Evolutionary conservation across 2,329 filamentous ascomycete species (phyloP), one percentile per base, ranked within the genome.

Genomic region (Nothopassalora personata): DNA sequence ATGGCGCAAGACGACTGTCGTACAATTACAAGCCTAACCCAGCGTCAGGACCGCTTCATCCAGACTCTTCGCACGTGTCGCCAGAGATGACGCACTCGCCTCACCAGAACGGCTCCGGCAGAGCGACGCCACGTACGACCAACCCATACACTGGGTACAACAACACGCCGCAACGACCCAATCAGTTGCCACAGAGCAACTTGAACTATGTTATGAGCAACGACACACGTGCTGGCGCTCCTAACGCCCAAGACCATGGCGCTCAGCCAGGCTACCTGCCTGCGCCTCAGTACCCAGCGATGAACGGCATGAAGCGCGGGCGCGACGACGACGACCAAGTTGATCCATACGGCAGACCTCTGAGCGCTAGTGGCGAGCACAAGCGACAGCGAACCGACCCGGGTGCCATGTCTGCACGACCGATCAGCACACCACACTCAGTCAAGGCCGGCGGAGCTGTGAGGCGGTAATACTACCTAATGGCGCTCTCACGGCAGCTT

Each of bases 201-300:
- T 79, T 96, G 53, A 96, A 96, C 80, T 95, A 86, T 74, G 88
- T 95, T 63, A 91, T 96, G 78, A 92, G 88, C 72, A 91, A 90
- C 71, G 75, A 84, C 11, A 64, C 70, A n/a, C 71, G 72, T 36
- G 76, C 81, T 19, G 82, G 82, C 53, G 90, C 95, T 65, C 67
- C 66, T 9, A 71, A 71, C 50, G 70, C 68, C 48, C 60, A 63
- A 3, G 68, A 71, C 45, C 83, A 86, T 6, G 95, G 95, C 71
- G 82, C 84, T 34, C 81, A 88, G 27, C 83, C 83, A 9, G 90
- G 92, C 64, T 79, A 84, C 15, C 76, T 83, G 5, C 85, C 86
- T 58, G 57, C 68, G 45, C 59, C 68, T 36, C 79, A 73, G 50
- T 79, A 84, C 55, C 78, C 85, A 9, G 74, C 84, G 23, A 79